A percentile compares a stretch with the other conserved stretches of the same genome.
These are phyloP conservation scores for Colletotrichum noveboracense DNA, from an alignment of 2,329 filamentous ascomycete species.

Conservation along the genomic window DNA sequence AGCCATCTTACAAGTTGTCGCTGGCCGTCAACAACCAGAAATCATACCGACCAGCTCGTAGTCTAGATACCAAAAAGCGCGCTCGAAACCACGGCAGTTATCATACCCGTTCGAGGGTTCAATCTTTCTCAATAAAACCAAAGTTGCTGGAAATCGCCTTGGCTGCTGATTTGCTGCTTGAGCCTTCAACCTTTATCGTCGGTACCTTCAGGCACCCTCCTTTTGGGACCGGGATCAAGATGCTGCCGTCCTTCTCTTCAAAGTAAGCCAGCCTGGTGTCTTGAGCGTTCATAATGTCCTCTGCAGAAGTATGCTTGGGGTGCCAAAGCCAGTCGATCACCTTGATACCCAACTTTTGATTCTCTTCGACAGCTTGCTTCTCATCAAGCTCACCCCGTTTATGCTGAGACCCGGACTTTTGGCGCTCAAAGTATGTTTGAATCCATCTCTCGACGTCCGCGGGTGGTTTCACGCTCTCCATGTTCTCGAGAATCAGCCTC, in stretches of 20 bases:
- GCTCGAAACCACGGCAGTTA: not conserved
- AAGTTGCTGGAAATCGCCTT: not conserved
- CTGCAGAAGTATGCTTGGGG: not conserved
- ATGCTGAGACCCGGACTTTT: not conserved
- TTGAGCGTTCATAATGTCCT: not conserved
- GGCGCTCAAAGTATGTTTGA: not conserved
- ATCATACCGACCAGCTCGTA: not conserved
- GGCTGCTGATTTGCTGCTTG: not conserved
- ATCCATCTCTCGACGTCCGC: not conserved
- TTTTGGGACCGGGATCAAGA: not conserved
- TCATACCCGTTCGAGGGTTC: not conserved
- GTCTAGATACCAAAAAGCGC: not conserved
- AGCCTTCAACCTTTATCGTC: constrained; percentile 18
- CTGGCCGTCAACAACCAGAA: not conserved
- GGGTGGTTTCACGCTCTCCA: constrained; percentile 25
- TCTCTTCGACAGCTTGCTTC: not conserved
- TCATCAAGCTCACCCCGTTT: not conserved
- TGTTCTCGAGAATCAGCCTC: constrained; percentile 45
- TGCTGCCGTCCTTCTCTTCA: not conserved
- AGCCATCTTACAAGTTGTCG: not conserved
- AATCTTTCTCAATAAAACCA: not conserved
- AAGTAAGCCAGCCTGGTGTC: not conserved
- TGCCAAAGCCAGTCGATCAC: not conserved
- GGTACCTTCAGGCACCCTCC: constrained; percentile 3
- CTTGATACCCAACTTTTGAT: not conserved